Base-by-base conservation (phyloP, 2,329 filamentous ascomycete genomes). In the Orbilia blumenaviensis region DNA sequence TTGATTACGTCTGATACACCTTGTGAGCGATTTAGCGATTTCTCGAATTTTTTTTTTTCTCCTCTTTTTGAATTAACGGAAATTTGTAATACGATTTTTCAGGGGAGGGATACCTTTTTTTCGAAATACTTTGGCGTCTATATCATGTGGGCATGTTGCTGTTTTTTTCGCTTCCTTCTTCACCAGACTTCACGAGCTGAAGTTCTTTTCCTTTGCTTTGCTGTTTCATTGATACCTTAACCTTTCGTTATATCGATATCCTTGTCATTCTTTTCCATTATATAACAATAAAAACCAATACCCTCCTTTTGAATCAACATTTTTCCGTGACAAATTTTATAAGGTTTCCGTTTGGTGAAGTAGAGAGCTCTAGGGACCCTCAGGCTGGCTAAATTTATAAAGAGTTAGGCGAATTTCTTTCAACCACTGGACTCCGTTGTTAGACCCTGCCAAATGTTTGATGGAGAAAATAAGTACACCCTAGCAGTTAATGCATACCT, bases 21-120 rank as follows among this genome's bases (percentile, higher is more conserved):
- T 34, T 66, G 60, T 72, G 66, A 76, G 72, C 72, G 72, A 60
- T 76, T 76, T 76, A 76, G 72, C 72, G 72, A 61, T 69, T 76
- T 23, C 16, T 50, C 29, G 27, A 56, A 44, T 27, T 21, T 58
- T 61, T 52, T 42, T 41, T 42, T 54, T 66, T 48, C 23, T 6
- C 29, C 63, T 38, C 14, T 41, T 61, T 21, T n/a, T 58, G 18
- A 36, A 21, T n/a, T 64, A 27, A 42, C 34, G 44, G 46, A 66
- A 8, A 14, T 25, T 68, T 66, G 34, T 62, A 54, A 56, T 62
- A 58, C 23, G 61, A 60, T 63, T 67, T 66, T 74, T 67, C 16
- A 63, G 54, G 58, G 67, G 58, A 60, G 48, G 67, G 67, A 10
- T 25, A 27, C 12, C 25, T 60, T 50, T 63, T 29, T 71, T 58